phyloP scores from a whole-genome alignment of 129 eudicot genomes.

The Helianthus annuus region HanXRQr2.0-SUNRISE NC_035441.2:188749575-188750074 shows the following conservation, averaged over 20 bases:
- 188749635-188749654: slow-evolving; percentile 56
- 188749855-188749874: slow-evolving; percentile 32
- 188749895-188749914: not conserved
- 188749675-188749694: slow-evolving; percentile 7
- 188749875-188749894: slow-evolving; percentile 52
- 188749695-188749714: slow-evolving; percentile 8
- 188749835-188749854: not conserved
- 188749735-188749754: not conserved
- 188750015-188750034: not conserved
- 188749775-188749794: slow-evolving; percentile 28
- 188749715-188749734: slow-evolving; percentile 7
- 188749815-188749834: not conserved
- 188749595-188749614: slow-evolving; percentile 20
- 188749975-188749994: slow-evolving; percentile 93
- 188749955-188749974: slow-evolving; percentile 88
- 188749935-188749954: slow-evolving; percentile 99
- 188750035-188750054: not conserved
- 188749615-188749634: slow-evolving; percentile 43
- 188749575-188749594: slow-evolving; percentile 9
- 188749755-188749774: not conserved
- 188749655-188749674: slow-evolving; percentile 39
- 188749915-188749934: slow-evolving; percentile 1
- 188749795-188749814: not conserved
- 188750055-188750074: slow-evolving; percentile 15
- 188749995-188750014: slow-evolving; percentile 39